Percentiles rank a stretch among this genome's conserved stretches.
phyloP scores from a whole-genome alignment of 805 yeast genomes.

The Metschnikowia santaceciliae region DNA sequence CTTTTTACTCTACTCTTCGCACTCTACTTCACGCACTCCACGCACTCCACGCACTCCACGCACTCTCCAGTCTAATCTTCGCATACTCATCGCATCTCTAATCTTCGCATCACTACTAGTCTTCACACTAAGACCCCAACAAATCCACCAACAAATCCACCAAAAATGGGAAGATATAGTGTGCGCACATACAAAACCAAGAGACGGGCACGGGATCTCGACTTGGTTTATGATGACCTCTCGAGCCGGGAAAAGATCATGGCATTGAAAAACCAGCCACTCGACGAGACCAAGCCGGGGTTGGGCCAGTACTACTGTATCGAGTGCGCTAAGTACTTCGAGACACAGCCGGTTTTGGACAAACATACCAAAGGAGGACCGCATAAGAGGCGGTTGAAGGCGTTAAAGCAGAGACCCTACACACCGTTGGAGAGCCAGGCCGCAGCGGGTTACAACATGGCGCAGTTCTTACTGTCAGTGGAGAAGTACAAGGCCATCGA shows the following conservation, averaged over 20 bases:
- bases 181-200: conserved; percentile 86
- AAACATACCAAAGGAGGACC: conserved; percentile 71
- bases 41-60: conserved; percentile 8
- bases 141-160: too few relatives aligned
- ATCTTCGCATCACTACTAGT: background rate
- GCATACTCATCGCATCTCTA: background rate
- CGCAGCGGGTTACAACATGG: conserved; percentile 76
- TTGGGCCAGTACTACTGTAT: conserved; percentile 92
- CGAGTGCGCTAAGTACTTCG: conserved; percentile 91
- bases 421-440: conserved; percentile 88
- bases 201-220: conserved; percentile 81
- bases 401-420: conserved; percentile 73
- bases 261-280: conserved; percentile 69
- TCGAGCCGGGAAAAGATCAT: conserved; percentile 59
- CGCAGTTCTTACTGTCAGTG: conserved; percentile 60
- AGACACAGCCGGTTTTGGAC: conserved; percentile 66
- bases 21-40: too few relatives aligned
- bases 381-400: conserved; percentile 84
- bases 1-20: too few relatives aligned
- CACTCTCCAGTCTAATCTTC: background rate
- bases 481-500: conserved; percentile 52
- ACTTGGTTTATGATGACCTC: conserved; percentile 75
- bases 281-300: conserved; percentile 90
- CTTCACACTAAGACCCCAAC: conserved; percentile 5
- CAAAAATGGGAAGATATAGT: conserved; percentile 77